phyloP scores from a whole-genome alignment of 805 yeast species.

The Candida namnaoensis region DNA sequence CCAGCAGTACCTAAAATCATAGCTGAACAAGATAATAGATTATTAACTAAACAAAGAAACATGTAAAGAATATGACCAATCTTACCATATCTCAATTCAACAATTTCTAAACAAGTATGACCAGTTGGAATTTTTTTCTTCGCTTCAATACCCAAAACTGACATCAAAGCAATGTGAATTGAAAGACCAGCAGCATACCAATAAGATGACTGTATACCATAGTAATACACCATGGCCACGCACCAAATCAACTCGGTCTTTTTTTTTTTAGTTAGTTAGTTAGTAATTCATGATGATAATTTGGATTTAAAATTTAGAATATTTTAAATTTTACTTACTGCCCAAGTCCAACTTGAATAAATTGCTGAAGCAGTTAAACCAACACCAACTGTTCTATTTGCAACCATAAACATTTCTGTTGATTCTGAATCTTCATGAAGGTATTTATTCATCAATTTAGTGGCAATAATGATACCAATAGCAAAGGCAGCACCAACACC shows the following conservation, averaged over 20 bases:
- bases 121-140: constrained; percentile 29
- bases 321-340: no score
- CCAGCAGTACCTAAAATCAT: constrained; percentile 33
- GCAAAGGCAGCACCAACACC: constrained; percentile 37
- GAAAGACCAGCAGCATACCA: constrained; percentile 26
- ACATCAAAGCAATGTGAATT: constrained; percentile 25
- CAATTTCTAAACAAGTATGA: constrained; percentile 29
- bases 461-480: constrained; percentile 25
- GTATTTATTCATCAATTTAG: constrained; percentile 23
- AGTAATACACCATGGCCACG: constrained; percentile 26
- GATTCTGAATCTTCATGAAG: constrained; percentile 31
- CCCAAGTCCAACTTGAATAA: constrained; percentile 39
- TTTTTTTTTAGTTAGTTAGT: no score
- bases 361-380: constrained; percentile 32
- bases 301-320: no score
- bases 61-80: constrained; percentile 23
- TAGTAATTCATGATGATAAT: no score
- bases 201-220: constrained; percentile 29
- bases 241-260: constrained; percentile 26
- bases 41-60: constrained; percentile 25
- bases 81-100: constrained; percentile 26
- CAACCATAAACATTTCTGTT: constrained; percentile 30
- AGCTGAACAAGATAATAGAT: constrained; percentile 25
- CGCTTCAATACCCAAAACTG: constrained; percentile 25
- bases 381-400: constrained; percentile 27